Percentiles rank a stretch among this genome's conserved stretches.
Conservation (phyloP, 2,329 filamentous ascomycete genomes). For the Calonectria naviculata region DNA sequence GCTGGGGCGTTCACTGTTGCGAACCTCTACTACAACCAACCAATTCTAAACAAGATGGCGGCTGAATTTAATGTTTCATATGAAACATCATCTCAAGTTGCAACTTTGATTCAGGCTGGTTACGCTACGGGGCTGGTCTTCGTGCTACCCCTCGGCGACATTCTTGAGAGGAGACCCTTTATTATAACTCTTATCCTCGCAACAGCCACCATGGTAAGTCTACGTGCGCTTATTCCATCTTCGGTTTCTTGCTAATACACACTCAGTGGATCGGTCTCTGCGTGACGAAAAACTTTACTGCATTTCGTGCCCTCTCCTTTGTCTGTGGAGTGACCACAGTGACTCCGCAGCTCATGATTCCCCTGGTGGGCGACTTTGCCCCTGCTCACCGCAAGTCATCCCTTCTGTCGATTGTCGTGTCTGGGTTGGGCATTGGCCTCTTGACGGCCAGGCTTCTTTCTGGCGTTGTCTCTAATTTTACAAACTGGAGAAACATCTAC, state of each 20-base stretch:
- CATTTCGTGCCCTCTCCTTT: conserved; percentile 78
- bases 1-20: conserved; percentile 76
- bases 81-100: conserved; percentile 74
- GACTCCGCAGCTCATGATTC: conserved; percentile 84
- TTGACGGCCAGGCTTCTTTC: conserved; percentile 81
- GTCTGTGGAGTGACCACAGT: conserved; percentile 82
- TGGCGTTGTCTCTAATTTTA: conserved; percentile 79
- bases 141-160: conserved; percentile 80
- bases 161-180: conserved; percentile 74
- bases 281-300: conserved; percentile 71
- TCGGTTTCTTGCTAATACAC: background rate
- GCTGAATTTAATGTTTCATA: conserved; percentile 76
- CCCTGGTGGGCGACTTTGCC: conserved; percentile 82
- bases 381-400: conserved; percentile 75
- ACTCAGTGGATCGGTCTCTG: conserved; percentile 75
- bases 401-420: conserved; percentile 79
- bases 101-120: conserved; percentile 82
- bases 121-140: conserved; percentile 81
- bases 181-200: conserved; percentile 74
- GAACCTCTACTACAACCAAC: conserved; percentile 85
- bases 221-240: background rate
- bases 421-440: conserved; percentile 80
- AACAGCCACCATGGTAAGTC: conserved; percentile 73
- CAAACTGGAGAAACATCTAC: conserved; percentile 81
- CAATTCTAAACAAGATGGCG: conserved; percentile 81